Conservation (phyloP, 306 rosid species). For the Rosa lucieae region DNA sequence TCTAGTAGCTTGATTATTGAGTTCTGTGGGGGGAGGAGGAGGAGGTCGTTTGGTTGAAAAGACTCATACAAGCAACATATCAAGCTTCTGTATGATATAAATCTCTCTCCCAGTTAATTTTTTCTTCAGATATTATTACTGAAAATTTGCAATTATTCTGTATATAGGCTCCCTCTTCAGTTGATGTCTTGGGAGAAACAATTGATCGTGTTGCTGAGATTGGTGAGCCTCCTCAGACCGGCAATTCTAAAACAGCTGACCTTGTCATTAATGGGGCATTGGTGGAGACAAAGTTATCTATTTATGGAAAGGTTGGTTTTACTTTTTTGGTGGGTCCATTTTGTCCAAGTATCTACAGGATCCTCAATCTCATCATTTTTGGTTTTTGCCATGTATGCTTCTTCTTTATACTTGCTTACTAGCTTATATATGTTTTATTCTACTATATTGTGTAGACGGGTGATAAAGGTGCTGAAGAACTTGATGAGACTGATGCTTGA, state of each 20-base stretch:
- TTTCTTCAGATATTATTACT: conserved; percentile 14
- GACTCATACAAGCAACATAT: conserved; percentile 87
- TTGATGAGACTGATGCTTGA: conserved; percentile 71
- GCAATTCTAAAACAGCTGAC: conserved; percentile 58
- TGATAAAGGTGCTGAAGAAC: conserved; percentile 47
- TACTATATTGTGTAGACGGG: conserved; percentile 51
- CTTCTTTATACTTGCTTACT: background rate
- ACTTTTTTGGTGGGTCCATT: conserved; percentile 4
- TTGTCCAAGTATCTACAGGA: conserved; percentile 9
- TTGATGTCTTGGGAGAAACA: conserved; percentile 51
- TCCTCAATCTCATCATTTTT: conserved; percentile 7
- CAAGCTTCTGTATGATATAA: conserved; percentile 80
- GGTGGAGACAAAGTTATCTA: conserved; percentile 66
- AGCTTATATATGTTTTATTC: background rate
- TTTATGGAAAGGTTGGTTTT: conserved; percentile 84
- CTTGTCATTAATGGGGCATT: conserved; percentile 82
- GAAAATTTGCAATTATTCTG: conserved; percentile 14
- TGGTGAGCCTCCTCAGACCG: conserved; percentile 35
- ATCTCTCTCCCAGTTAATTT: conserved; percentile 12
- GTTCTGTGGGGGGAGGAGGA: conserved; percentile 62
- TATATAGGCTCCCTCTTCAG: conserved; percentile 66
- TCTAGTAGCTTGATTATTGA: conserved; percentile 87
- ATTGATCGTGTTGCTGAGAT: conserved; percentile 36
- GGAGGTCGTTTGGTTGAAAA: conserved; percentile 71
- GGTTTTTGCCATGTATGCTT: conserved; percentile 8